These are phyloP conservation scores for Apostasia ramifera DNA, from an alignment of 106 monocot species.

Conservation along the genomic window DNA sequence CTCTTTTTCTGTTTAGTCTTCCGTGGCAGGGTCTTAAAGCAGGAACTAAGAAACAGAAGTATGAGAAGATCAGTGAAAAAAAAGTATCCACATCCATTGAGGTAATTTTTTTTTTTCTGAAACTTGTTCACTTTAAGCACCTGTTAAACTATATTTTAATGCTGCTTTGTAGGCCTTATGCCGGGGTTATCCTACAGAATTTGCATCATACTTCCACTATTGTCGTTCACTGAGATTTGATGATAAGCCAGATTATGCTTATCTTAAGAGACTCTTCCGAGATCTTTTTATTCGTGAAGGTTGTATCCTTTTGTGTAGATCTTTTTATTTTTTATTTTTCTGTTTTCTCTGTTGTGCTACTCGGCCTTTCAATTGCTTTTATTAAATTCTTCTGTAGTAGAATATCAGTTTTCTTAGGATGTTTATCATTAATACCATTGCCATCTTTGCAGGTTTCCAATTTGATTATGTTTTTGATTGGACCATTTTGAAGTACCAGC, in stretches of 20 bases:
- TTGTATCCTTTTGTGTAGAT: constrained; percentile 12
- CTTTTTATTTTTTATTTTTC: background rate
- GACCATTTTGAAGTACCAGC: constrained; percentile 98
- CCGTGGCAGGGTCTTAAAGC: constrained; percentile 99
- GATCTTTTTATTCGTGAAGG: constrained; percentile 98
- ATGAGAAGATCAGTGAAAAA: constrained; percentile 91
- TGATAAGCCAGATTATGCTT: constrained; percentile 96
- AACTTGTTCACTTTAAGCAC: background rate
- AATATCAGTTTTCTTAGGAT: background rate
- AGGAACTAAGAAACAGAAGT: constrained; percentile 93
- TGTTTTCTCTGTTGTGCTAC: too few relatives aligned
- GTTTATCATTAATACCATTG: background rate
- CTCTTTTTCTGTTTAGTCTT: constrained; percentile 46
- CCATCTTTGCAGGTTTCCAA: constrained; percentile 67
- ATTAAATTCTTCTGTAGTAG: background rate
- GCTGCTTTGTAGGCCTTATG: constrained; percentile 62
- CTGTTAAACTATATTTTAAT: background rate
- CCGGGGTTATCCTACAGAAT: constrained; percentile 88
- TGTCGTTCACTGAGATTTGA: constrained; percentile 89
- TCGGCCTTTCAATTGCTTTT: background rate
- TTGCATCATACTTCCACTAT: constrained; percentile 94
- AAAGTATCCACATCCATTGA: constrained; percentile 93
- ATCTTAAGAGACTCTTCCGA: constrained; percentile 85
- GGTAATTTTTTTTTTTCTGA: constrained; percentile 21
- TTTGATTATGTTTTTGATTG: constrained; percentile 99